Percentiles rank a stretch among this genome's conserved stretches.
Conservation (phyloP, 1,284 basidiomycete species). For the Pascua guehoae region DNA sequence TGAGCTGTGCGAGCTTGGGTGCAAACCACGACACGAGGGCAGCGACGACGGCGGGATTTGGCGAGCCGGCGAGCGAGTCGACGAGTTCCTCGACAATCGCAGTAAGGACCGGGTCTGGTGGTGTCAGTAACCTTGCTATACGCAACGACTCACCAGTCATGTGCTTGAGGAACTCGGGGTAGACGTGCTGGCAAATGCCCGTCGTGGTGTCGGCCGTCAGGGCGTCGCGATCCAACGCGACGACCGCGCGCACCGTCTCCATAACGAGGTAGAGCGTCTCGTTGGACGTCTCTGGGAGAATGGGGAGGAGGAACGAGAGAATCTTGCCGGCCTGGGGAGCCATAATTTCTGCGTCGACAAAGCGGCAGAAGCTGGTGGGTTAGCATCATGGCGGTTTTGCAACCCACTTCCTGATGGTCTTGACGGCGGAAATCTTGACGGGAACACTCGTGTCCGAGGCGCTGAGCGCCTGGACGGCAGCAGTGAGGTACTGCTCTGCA, state of each 20-base stretch:
- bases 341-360: conserved; percentile 54
- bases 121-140: conserved; percentile 1
- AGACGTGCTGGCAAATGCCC: conserved; percentile 61
- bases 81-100: conserved; percentile 82
- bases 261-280: conserved; percentile 88
- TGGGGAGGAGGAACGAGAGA: conserved; percentile 76
- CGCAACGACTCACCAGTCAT: conserved; percentile 61
- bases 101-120: conserved; percentile 77
- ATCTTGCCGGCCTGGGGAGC: conserved; percentile 68
- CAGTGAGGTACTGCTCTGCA: conserved; percentile 77
- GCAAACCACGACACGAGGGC: conserved; percentile 67
- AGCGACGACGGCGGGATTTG: conserved; percentile 15
- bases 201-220: conserved; percentile 62
- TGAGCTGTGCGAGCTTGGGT: conserved; percentile 65
- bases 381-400: too few species aligned
- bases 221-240: conserved; percentile 70
- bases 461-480: conserved; percentile 81
- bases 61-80: conserved; percentile 62
- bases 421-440: conserved; percentile 89
- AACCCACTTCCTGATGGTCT: conserved; percentile 82
- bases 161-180: conserved; percentile 79
- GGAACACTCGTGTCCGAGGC: conserved; percentile 65
- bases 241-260: conserved; percentile 74
- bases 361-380: conserved; percentile 52
- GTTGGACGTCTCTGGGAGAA: conserved; percentile 72